Evolutionary conservation across 2,329 filamentous ascomycete genomes (phyloP).

Genomic region (Botryosphaeria agaves): DNA sequence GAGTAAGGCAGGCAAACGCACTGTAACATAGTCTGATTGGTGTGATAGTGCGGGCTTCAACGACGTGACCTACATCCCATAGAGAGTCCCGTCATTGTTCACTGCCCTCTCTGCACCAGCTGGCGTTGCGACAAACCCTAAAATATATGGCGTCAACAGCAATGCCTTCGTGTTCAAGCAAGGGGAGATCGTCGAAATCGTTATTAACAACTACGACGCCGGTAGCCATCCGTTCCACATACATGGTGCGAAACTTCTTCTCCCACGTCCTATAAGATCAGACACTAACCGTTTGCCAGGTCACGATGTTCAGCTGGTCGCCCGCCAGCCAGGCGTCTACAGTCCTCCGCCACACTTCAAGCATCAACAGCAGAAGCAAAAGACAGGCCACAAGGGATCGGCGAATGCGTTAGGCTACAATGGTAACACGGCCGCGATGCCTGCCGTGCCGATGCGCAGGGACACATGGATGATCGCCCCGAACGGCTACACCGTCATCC

Average conservation of each 20-base stretch:
- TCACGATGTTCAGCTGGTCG: neutral
- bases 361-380: conserved; percentile 13
- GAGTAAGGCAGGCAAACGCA: neutral
- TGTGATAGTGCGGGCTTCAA: conserved; percentile 36
- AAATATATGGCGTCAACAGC: conserved; percentile 33
- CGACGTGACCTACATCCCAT: conserved; percentile 55
- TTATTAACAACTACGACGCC: conserved; percentile 18
- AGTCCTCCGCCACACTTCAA: conserved; percentile 15
- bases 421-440: neutral
- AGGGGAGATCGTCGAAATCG: conserved; percentile 15
- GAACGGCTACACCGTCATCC: conserved; percentile 36
- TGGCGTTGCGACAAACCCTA: conserved; percentile 24
- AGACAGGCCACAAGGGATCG: conserved; percentile 17
- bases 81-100: conserved; percentile 67
- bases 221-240: conserved; percentile 18
- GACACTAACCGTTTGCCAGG: neutral
- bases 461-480: conserved; percentile 37
- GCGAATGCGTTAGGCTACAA: conserved; percentile 9
- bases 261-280: conserved; percentile 11
- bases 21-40: neutral
- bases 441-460: conserved; percentile 22
- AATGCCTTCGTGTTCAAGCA: conserved; percentile 47
- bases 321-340: conserved; percentile 2
- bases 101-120: conserved; percentile 45
- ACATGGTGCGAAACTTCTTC: conserved; percentile 18